Percentiles rank a stretch among this genome's conserved stretches.
phyloP scores from a whole-genome alignment of 441 rosid species.

The Croton laevigatus region DNA sequence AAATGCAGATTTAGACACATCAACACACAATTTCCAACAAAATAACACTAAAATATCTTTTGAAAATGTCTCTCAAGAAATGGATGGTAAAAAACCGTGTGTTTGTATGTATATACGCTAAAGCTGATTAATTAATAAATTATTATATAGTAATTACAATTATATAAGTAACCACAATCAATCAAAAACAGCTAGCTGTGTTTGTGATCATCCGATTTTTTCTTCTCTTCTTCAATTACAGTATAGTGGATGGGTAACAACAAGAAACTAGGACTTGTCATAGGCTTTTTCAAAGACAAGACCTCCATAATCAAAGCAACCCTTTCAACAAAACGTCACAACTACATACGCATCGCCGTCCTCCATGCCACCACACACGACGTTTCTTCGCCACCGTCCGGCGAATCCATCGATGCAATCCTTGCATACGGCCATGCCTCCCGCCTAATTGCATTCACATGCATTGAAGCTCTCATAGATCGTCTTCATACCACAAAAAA shows the following conservation, averaged over 20 bases:
- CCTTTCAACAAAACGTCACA: slow-evolving; percentile 28
- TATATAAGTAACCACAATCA: neutral
- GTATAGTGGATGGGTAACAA: slow-evolving; percentile 28
- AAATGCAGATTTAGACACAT: too few species aligned
- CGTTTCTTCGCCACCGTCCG: slow-evolving; percentile 31
- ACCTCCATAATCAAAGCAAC: slow-evolving; percentile 39
- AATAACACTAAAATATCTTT: too few species aligned
- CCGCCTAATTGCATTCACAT: slow-evolving; percentile 29
- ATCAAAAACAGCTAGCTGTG: neutral
- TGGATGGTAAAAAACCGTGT: too few species aligned
- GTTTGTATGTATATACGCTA: too few species aligned
- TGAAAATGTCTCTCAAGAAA: too few species aligned
- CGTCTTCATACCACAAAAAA: slow-evolving; percentile 40
- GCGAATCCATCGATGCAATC: slow-evolving; percentile 29
- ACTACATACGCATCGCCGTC: slow-evolving; percentile 26
- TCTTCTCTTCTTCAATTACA: neutral
- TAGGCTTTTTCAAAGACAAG: slow-evolving; percentile 42
- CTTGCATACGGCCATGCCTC: slow-evolving; percentile 32
- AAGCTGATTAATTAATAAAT: neutral
- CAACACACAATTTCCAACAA: too few species aligned
- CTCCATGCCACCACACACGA: slow-evolving; percentile 47
- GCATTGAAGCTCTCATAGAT: slow-evolving; percentile 43
- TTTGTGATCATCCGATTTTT: neutral
- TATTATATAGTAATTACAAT: neutral
- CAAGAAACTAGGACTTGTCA: slow-evolving; percentile 27